Base-by-base conservation (phyloP, 2,329 filamentous ascomycete genomes). In the Magnaporthiopsis incrustans region DNA sequence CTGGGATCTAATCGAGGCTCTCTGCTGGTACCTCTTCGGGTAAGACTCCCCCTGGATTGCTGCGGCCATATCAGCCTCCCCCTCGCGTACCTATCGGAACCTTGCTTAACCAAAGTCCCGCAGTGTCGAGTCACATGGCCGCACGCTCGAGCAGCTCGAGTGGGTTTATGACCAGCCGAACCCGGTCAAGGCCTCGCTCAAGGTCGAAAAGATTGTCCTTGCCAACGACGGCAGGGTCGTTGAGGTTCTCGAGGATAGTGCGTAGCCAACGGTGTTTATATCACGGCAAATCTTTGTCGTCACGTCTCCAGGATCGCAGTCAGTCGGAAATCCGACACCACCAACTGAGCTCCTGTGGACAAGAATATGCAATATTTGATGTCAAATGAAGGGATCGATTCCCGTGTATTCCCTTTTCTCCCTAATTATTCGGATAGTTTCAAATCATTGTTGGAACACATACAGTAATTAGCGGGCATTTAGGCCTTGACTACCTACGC, bases 131-230 rank as follows among this genome's bases (percentile, higher is more conserved):
- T 77, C 78, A 4, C 79, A 81, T 66, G 79, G 79, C 60, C 78
- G 79, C 56, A 81, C 79, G 4, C 76, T 82, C 32, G 79, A 82
- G 68, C 74, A 81, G 69, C 74, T 82, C 50, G 78, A 80, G 67
- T 80, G 78, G 78, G 77, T 82, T 14, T 82, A 81, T 70, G 71
- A 79, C 68, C 79, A 81, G 69, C 76, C 77, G 30, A 78, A 79
- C 67, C 79, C 79, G 1, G 80, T 82, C 72, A 79, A 80, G 71
- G 80, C 80, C 14, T 82, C 80, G 5, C 73, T 77, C 65, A 74
- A 73, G 62, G 74, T 81, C 67, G 77, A 81, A 68, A 80, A 79
- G 73, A 73, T 82, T 63, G 73, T 82, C 58, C 69, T 82, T 22
- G 75, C 77, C 67, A 70, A 73, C 18, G 78, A 81, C 62, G 80